Evolutionary conservation across 1,284 basidiomycete genomes (phyloP), one percentile per base, ranked within the genome.

Genomic region (Farysia itapuensis): DNA sequence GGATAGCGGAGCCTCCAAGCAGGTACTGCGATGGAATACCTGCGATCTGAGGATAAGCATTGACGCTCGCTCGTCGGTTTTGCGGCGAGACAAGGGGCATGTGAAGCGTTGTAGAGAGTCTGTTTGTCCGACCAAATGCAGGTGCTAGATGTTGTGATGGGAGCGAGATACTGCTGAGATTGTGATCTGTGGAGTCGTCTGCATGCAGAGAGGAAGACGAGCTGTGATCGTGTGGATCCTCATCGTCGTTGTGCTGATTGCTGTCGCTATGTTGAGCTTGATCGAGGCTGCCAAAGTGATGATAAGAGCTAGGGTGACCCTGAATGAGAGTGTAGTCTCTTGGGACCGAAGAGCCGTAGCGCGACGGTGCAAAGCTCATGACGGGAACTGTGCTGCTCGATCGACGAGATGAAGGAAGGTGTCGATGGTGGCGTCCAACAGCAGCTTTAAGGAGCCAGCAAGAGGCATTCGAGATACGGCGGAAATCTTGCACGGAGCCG

Each of bases 321-420:
- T 64, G 59, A 1, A 64, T 40, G 23, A 64, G 36, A 4, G 49
- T 57, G 21, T 64, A 64, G 43, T 64, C 59, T 21, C 59, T 42
- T 16, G 59, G 39, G 16, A 64, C 53, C 38, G 59, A 64, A 25
- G 59, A 64, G 25, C 59, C 46, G 40, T 64, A 64, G 15, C 59
- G 59, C 6, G 52, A 42, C n/a, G n/a, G n/a, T n/a, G 53, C 49
- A 40, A 64, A 58, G 43, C 53, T 57, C 59, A 64, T 64, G 15
- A 16, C 31, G n/a, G n/a, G n/a, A n/a, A n/a, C n/a, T n/a, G n/a
- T n/a, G n/a, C n/a, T n/a, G n/a, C n/a, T n/a, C n/a, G n/a, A n/a
- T n/a, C n/a, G n/a, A n/a, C n/a, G n/a, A n/a, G n/a, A n/a, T n/a
- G n/a, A n/a, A n/a, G n/a, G n/a, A n/a, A n/a, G n/a, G n/a, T n/a